phyloP scores from a whole-genome alignment of 495 filamentous ascomycete genomes.

The Lasiosphaeria hispida region DNA sequence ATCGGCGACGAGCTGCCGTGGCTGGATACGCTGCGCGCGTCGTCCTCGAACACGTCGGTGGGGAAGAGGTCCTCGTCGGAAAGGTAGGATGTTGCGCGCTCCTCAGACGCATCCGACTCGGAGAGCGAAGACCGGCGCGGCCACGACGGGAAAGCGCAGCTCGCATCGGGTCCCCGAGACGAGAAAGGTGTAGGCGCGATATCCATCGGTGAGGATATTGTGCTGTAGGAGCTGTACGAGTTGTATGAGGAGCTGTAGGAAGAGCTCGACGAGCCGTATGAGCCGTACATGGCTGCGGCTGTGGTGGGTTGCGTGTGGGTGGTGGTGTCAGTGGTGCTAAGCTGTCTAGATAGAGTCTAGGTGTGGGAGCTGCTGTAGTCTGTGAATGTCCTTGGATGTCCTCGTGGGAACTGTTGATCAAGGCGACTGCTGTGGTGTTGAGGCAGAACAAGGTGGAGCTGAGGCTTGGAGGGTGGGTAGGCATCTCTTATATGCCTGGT shows the following conservation, averaged over 20 bases:
- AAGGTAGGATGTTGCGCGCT: constrained; percentile 47
- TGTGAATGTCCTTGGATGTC: constrained; percentile 2
- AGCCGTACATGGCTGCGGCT: constrained; percentile 42
- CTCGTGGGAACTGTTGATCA: constrained; percentile 14
- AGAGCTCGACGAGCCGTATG: constrained; percentile 40
- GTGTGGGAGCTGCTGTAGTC: neutral
- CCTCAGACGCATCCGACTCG: constrained; percentile 36
- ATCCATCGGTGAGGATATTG: constrained; percentile 50
- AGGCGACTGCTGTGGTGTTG: constrained; percentile 7
- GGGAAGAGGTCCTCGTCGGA: constrained; percentile 50
- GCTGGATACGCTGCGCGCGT: constrained; percentile 45
- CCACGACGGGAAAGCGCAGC: constrained; percentile 53
- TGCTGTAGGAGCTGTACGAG: constrained; percentile 26
- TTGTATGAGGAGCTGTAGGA: constrained; percentile 34
- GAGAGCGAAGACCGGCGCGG: constrained; percentile 44
- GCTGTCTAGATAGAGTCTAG: neutral
- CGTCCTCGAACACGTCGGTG: constrained; percentile 40
- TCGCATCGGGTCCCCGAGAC: constrained; percentile 35
- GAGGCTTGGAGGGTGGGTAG: constrained; percentile 4
- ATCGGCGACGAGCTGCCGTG: constrained; percentile 42
- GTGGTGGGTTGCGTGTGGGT: constrained; percentile 12
- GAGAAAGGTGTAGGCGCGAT: constrained; percentile 46
- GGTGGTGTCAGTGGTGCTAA: constrained; percentile 11
- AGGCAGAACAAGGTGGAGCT: neutral
- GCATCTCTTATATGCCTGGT: constrained; percentile 14